Evolutionary conservation across 2,329 filamentous ascomycete genomes (phyloP), one percentile per base, ranked within the genome.

Genomic region (Paecilomyces variotii): DNA sequence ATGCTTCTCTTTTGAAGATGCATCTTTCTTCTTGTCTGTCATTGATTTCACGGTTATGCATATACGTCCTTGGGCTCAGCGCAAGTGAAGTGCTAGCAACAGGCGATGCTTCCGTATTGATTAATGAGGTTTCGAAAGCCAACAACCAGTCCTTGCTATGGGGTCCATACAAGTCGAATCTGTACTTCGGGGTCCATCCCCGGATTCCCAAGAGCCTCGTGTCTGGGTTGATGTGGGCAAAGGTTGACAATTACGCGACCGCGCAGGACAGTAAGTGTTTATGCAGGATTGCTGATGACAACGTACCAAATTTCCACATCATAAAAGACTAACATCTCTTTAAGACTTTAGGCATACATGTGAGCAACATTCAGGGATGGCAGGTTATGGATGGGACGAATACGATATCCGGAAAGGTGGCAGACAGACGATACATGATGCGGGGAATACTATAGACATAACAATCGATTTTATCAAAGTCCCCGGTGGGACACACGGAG

Each of bases 341-440:
- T 1, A 70, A 94, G 90, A 87, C 67, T 88, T 97, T 67, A 87
- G 94, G 63, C 91, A 96, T 73, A 97, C 94, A 0, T 99, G 94
- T 76, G 94, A 97, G 74, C 94, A 99, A 73, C 85, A 94, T 72
- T 91, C 95, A 72, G 89, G 89, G 64, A 96, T 99, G 83, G 88
- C 86, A 54, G 93, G 93, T 58, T 99, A 99, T 73, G 94, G 94
- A 62, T 99, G 94, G 94, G 92, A 97, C 68, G 90, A 96, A 72
- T 99, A 95, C 73, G 94, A 99, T 75, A 87, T 91, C 25, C 84
- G 94, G 59, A 88, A 82, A 58, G 94, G 94, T 62, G 94, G 94
- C 58, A 82, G 89, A 25, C 91, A 99, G 75, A 89, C 89, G 0
- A 93, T 99, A 60, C 91, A 95, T 70, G 94, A 99, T 73, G 86